A percentile compares a stretch with the other conserved stretches of the same genome.
phyloP scores from a whole-genome alignment of 2,329 filamentous ascomycete genomes.

The Diaporthe sp. region DNA sequence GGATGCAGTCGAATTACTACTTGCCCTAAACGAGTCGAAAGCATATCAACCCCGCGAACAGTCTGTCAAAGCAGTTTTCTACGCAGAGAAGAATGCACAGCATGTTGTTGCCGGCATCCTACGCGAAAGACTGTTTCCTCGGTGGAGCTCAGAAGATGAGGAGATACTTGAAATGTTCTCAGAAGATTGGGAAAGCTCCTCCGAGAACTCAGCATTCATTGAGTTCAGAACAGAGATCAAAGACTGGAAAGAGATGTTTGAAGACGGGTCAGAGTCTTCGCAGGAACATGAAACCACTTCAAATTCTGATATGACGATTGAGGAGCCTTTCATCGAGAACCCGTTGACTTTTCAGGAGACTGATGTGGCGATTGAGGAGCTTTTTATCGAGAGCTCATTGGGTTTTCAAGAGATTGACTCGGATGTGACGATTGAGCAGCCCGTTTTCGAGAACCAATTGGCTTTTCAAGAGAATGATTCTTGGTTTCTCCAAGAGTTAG shows the following conservation, averaged over 20 bases:
- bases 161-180: background rate
- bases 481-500: background rate
- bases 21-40: background rate
- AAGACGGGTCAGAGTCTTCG: background rate
- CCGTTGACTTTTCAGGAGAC: no score
- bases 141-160: background rate
- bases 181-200: background rate
- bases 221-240: no score
- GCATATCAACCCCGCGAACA: background rate
- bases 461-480: background rate
- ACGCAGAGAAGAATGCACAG: background rate
- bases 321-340: no score
- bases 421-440: background rate
- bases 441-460: background rate
- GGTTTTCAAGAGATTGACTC: background rate
- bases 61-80: accelerated
- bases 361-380: background rate
- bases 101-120: background rate
- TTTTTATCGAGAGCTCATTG: background rate
- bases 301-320: no score
- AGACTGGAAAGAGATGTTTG: background rate
- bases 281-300: no score
- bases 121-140: no score
- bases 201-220: background rate
- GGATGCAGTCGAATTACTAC: background rate